Base-by-base conservation (phyloP, 257 asterid species). In the Galeopsis tetrahit region DNA sequence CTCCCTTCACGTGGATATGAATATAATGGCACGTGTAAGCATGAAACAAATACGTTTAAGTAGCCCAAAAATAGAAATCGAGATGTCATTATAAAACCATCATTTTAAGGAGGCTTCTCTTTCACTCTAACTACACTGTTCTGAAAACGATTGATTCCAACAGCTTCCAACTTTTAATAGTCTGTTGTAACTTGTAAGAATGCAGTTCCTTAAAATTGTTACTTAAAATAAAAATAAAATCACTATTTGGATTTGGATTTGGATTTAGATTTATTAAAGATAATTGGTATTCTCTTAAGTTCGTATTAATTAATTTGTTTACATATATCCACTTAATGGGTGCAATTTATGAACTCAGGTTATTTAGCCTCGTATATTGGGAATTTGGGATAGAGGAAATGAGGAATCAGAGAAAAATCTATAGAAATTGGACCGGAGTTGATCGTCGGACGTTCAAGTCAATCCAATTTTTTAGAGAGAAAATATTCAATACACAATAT, bases 71-170 rank as follows among this genome's bases (percentile, higher is more conserved):
- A 46, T 63, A 64, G 43, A 32, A 52, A 68, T 69, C 28, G 35
- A 11, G 48, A 69, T 44, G 56, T 28, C 36, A 60, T 71, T 75
- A 43, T 57, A n/a, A 7, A 51, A 65, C 53, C 55, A 76, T 48
- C 67, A 32, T 63, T 71, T 67, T 67, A 10, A 66, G 75, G 38
- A 62, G 67, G 66, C 85, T 82, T 80, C 78, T 73, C 67, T 80
- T 78, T 44, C 84, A 82, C 79, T 62, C 73, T 31, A 79, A 33
- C 0, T 57, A 31, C 35, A 21, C 15, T 44, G 49, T 59, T 42
- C 21, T 13, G 52, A 68, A 77, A 68, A 78, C 70, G 71, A 80
- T 72, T 72, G 68, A 73, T 64, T 72, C 52, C 71, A 49, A 73
- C 49, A 15, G 42, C 49, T 51, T 69, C 71, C 78, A 43, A 42